phyloP scores from a whole-genome alignment of 2,329 filamentous ascomycete genomes.

The Fusarium sacchari region DNA sequence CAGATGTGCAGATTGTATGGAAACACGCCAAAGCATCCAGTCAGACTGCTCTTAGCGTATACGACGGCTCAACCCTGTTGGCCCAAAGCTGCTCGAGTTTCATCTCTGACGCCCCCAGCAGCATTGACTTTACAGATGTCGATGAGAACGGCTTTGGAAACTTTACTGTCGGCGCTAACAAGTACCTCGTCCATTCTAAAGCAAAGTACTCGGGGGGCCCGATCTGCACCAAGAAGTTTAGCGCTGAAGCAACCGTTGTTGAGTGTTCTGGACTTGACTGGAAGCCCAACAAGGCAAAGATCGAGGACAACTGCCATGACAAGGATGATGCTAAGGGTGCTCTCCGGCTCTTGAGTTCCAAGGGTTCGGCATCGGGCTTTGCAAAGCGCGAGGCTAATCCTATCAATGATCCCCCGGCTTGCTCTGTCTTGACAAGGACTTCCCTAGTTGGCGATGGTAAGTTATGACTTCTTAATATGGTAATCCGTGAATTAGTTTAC shows the following conservation, averaged over 20 bases:
- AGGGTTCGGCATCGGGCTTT: background rate
- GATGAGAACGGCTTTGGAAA: conserved; percentile 2
- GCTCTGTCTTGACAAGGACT: background rate
- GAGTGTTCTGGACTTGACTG: background rate
- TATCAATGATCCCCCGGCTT: background rate
- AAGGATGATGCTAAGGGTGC: background rate
- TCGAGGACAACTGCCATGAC: background rate
- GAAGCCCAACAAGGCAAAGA: background rate
- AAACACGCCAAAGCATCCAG: background rate
- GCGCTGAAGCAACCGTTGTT: background rate
- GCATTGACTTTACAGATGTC: background rate
- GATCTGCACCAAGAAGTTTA: background rate
- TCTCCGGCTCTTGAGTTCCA: background rate
- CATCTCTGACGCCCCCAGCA: background rate
- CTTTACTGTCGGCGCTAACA: background rate
- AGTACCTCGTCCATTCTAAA: background rate
- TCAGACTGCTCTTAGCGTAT: background rate
- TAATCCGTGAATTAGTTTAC: background rate
- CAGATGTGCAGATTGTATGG: background rate
- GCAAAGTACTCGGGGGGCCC: background rate
- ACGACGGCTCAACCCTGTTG: background rate
- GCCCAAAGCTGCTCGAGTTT: background rate
- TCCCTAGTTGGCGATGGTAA: background rate
- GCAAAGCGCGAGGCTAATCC: background rate
- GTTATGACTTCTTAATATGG: accelerated